Conservation (phyloP, 345 rosid genomes). For the Arabidopsis suecica region DNA sequence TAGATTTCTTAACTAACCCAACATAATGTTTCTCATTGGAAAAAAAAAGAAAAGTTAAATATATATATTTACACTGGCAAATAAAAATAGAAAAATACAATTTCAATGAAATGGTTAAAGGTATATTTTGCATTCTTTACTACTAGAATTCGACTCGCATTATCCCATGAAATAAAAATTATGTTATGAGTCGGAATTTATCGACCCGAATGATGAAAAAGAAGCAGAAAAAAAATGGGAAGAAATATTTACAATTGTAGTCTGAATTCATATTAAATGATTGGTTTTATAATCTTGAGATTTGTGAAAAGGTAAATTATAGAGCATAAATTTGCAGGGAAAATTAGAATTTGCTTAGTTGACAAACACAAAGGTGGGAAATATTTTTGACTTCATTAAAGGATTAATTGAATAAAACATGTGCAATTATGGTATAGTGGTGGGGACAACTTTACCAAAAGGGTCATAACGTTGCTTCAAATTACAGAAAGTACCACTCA, state of each 20-base stretch:
- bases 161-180: no score
- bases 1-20: not conserved
- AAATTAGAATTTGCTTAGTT: constrained; percentile 15
- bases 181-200: no score
- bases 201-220: no score
- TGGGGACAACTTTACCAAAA: constrained; percentile 40
- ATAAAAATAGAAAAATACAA: no score
- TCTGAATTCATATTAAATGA: not conserved
- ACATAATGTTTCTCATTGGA: not conserved
- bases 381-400: constrained; percentile 1
- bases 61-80: no score
- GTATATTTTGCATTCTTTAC: no score
- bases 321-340: not conserved
- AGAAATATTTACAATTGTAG: no score
- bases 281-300: not conserved
- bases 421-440: constrained; percentile 48
- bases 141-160: no score
- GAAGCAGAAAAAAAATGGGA: no score
- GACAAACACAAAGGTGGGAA: constrained; percentile 25
- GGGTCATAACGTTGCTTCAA: constrained; percentile 35
- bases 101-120: no score
- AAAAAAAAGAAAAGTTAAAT: no score
- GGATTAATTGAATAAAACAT: constrained; percentile 38
- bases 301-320: not conserved
- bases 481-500: constrained; percentile 42